Evolutionary conservation across 225 moss, liverwort and hornwort species (phyloP), one percentile per base, ranked within the genome.

Genomic region (Pleurozium schreberi): DNA sequence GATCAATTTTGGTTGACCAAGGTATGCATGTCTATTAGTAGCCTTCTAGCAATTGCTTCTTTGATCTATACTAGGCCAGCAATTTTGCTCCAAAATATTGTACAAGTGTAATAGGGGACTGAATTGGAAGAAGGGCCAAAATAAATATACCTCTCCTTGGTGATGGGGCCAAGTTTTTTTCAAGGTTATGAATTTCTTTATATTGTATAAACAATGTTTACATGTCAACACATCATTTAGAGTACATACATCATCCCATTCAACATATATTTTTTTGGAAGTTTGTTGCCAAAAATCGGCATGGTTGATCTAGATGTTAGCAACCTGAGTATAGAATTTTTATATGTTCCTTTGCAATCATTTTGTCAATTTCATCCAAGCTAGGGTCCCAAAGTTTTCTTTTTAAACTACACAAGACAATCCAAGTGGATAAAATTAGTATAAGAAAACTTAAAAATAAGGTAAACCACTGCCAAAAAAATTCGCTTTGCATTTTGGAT

Each of bases 101-200:
- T 14, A 34, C 7, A 34, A 1, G 3, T 50, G 2, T 52, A 11
- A 8, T 8, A 75, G 0, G 33, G 20, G 6, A 8, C 2, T 2
- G 6, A 19, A 50, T 34, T 20, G 14, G 17, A 34, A 75, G 2
- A 8, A 3, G 23, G 5, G 4, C 1, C 16, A 38, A 21, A 52
- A 53, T 76, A 6, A 36, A 76, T 23, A 36, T 76, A 38, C 6
- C 1, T 15, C 4, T 23, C 14, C 2, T 38, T 53, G 0, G 22
- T 38, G 10, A 25, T 55, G 14, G 25, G n/a, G n/a, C n/a, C n/a
- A n/a, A n/a, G n/a, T n/a, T 16, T 55, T 36, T 38, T 53, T 9
- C 0, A 38, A 14, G 10, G 4, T 25, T 78, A 23, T 0, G 3
- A 77, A 76, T 53, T 13, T 76, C 5, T 1, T 23, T 18, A 9